Percentiles rank a stretch among this genome's conserved stretches.
Evolutionary conservation across 768 basidiomycete species (phyloP).

Genomic region (Chalciporus piperatus): DNA sequence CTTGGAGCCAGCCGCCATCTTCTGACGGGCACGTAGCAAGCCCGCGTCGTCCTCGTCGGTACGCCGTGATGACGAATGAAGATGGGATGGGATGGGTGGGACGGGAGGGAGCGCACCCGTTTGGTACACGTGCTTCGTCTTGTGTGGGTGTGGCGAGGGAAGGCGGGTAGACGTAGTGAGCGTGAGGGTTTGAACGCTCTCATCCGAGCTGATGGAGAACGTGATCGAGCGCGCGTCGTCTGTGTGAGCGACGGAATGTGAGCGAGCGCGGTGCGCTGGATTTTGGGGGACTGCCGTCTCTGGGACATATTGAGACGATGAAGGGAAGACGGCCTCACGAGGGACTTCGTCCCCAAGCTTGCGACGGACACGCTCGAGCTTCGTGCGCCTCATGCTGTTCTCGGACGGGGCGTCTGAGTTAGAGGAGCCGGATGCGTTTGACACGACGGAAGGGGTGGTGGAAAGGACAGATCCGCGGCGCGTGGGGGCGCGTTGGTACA

Average conservation of each 20-base stretch:
- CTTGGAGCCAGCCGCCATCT: slow-evolving; percentile 22
- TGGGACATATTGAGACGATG: slow-evolving; percentile 1
- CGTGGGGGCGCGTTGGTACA: slow-evolving; percentile 9
- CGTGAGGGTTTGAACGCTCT: slow-evolving; percentile 23
- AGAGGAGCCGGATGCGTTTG: slow-evolving; percentile 25
- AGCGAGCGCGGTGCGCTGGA: not conserved
- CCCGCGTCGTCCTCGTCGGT: slow-evolving; percentile 10
- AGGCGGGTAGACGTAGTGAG: slow-evolving; percentile 17
- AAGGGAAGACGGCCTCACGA: slow-evolving; percentile 55
- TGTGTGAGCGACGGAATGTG: slow-evolving; percentile 7
- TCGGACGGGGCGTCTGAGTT: slow-evolving; percentile 34
- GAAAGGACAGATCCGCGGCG: slow-evolving; percentile 21
- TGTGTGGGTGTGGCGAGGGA: slow-evolving; percentile 13
- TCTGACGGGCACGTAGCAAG: slow-evolving; percentile 19
- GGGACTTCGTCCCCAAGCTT: slow-evolving; percentile 66
- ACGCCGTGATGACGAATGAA: not conserved
- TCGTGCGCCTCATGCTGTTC: slow-evolving; percentile 44
- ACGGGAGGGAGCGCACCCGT: slow-evolving; percentile 27
- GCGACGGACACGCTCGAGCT: slow-evolving; percentile 62
- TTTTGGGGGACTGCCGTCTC: slow-evolving; percentile 4
- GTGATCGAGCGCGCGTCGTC: slow-evolving; percentile 23
- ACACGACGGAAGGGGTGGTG: slow-evolving; percentile 17
- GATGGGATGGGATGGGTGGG: slow-evolving; percentile 20
- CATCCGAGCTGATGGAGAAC: slow-evolving; percentile 29
- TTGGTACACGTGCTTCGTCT: slow-evolving; percentile 13